Evolutionary conservation across 2,329 filamentous ascomycete species (phyloP).

Genomic region (Elsinoe perseae): DNA sequence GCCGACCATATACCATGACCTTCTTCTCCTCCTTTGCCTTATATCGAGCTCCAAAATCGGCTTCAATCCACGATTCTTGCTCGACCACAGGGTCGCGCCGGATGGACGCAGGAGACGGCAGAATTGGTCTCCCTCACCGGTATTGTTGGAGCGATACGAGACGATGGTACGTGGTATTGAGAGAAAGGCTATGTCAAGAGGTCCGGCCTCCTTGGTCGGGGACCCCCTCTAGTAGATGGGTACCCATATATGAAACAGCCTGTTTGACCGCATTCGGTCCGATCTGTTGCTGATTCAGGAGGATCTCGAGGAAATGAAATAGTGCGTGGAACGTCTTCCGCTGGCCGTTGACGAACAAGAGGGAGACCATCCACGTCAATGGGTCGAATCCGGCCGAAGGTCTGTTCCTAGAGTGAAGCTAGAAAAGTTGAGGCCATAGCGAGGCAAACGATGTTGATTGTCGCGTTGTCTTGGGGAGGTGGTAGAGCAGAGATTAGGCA

Average conservation of each 20-base stretch:
- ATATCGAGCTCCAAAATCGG: not conserved
- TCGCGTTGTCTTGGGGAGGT: not conserved
- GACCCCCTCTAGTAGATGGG: conserved; percentile 2
- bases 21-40: not conserved
- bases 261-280: not conserved
- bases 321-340: not conserved
- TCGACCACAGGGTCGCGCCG: not conserved
- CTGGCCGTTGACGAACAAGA: not conserved
- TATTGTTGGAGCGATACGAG: not conserved
- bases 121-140: not conserved
- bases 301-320: not conserved
- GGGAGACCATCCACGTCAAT: not conserved
- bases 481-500: not conserved
- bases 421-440: not conserved
- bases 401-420: not conserved
- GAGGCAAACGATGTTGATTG: not conserved
- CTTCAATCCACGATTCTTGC: not conserved
- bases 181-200: conserved; percentile 1
- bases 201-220: not conserved
- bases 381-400: not conserved
- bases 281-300: not conserved
- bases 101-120: conserved; percentile 5
- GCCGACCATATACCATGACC: not conserved
- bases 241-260: not conserved
- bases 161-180: not conserved